These are phyloP conservation scores for Inga leiocalycina DNA, from an alignment of 306 rosid genomes.

Conservation along the genomic window DNA sequence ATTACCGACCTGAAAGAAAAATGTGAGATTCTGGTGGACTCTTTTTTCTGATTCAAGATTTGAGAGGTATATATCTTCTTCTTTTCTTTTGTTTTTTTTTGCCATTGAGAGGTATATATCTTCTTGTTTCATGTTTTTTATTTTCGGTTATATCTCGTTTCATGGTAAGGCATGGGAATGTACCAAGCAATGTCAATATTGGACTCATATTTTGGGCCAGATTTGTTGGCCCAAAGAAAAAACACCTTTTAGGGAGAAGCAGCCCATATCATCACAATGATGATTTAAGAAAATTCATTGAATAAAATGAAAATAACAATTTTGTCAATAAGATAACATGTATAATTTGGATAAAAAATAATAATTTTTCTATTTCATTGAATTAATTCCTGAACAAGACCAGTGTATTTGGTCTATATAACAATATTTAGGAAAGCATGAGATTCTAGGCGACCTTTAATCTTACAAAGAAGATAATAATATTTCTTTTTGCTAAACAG, in stretches of 20 bases:
- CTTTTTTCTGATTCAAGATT: not conserved
- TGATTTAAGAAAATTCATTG: too few relatives aligned
- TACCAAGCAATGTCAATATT: not conserved
- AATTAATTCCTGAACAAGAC: too few relatives aligned
- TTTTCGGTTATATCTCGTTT: too few relatives aligned
- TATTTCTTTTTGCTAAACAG: too few relatives aligned
- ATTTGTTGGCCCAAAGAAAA: not conserved
- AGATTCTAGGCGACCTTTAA: too few relatives aligned
- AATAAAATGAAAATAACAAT: too few relatives aligned
- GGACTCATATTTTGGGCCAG: not conserved
- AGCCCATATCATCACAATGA: not conserved
- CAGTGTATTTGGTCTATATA: too few relatives aligned
- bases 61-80: not conserved
- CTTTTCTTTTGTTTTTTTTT: not conserved
- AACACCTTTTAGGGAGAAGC: not conserved
- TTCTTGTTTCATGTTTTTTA: not conserved
- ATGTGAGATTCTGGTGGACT: not conserved
- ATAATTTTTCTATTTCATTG: too few relatives aligned
- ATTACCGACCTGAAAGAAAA: conserved; percentile 14
- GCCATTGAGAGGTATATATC: not conserved
- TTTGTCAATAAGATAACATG: too few relatives aligned
- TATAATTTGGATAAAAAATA: too few relatives aligned
- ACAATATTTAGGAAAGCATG: too few relatives aligned
- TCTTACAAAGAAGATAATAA: too few relatives aligned
- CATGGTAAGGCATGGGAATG: not conserved